Conservation (phyloP, 176 grass and related monocot genomes). For the Raddia guianensis region DNA sequence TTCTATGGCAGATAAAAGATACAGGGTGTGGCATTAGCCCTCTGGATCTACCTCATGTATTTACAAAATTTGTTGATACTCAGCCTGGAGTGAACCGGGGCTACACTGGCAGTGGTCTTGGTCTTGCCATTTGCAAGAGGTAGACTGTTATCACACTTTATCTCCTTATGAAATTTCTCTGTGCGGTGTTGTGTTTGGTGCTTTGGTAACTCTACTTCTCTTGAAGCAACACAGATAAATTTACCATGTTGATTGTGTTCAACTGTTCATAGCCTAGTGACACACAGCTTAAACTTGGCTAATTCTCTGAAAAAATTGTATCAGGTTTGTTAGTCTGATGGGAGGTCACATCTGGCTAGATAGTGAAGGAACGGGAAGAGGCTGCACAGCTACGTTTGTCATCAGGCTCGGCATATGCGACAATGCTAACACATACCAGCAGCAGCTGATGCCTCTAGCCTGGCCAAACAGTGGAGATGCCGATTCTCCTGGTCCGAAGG, state of each 20-base stretch:
- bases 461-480: slow-evolving; percentile 52
- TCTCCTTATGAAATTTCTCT: neutral
- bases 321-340: slow-evolving; percentile 92
- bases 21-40: slow-evolving; percentile 92
- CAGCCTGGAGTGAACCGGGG: slow-evolving; percentile 59
- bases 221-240: neutral
- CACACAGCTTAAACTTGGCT: neutral
- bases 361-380: slow-evolving; percentile 88
- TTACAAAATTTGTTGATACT: slow-evolving; percentile 85
- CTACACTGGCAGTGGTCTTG: slow-evolving; percentile 79
- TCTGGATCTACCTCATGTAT: slow-evolving; percentile 84
- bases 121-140: slow-evolving; percentile 86
- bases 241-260: neutral
- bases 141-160: slow-evolving; percentile 17
- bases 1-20: slow-evolving; percentile 73
- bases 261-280: neutral
- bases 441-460: slow-evolving; percentile 54
- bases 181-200: slow-evolving; percentile 47
- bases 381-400: slow-evolving; percentile 76
- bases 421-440: slow-evolving; percentile 55
- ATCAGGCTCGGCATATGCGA: slow-evolving; percentile 75
- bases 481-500: slow-evolving; percentile 30
- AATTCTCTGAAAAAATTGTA: neutral
- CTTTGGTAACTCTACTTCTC: slow-evolving; percentile 31
- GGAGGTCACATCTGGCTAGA: slow-evolving; percentile 96